These are phyloP conservation scores for Aegilops sharonensis DNA, from an alignment of 176 grass and related monocot species.

Conservation along the genomic window DNA sequence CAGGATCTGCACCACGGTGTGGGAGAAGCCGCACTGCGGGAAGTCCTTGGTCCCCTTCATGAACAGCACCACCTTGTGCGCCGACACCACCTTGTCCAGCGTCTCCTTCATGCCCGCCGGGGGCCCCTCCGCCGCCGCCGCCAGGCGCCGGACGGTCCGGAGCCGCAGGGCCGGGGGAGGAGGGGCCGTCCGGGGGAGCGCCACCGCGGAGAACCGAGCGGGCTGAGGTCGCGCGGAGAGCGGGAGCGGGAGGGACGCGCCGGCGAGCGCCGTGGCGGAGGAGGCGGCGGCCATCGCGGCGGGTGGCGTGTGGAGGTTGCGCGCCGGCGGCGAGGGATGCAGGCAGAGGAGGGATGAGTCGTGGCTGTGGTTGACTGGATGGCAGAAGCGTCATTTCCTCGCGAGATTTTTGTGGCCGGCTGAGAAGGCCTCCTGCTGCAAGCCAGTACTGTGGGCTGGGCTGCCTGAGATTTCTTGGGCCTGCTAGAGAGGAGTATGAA, in stretches of 20 bases:
- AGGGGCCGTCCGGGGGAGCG: not conserved
- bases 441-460: no score
- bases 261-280: constrained; percentile 13
- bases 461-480: not conserved
- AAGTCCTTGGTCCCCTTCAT: constrained; percentile 98
- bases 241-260: not conserved
- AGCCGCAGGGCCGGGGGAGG: constrained; percentile 1
- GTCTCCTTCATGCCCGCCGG: constrained; percentile 64
- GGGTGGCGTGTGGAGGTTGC: constrained; percentile 12
- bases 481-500: not conserved
- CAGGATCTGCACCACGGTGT: constrained; percentile 90
- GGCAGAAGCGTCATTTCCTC: not conserved
- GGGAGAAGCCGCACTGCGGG: constrained; percentile 95
- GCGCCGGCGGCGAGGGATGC: constrained; percentile 37
- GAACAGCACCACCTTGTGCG: constrained; percentile 83
- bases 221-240: not conserved
- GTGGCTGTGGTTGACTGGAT: constrained; percentile 18
- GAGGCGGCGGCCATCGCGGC: constrained; percentile 38
- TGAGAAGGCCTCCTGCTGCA: not conserved
- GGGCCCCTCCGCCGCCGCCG: not conserved
- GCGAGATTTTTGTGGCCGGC: not conserved
- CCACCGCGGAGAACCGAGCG: not conserved
- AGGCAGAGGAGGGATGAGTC: not conserved
- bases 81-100: constrained; percentile 76
- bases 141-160: constrained; percentile 56